phyloP scores from a whole-genome alignment of 2,329 filamentous ascomycete genomes.

The Rugonectria rugulosa region DNA sequence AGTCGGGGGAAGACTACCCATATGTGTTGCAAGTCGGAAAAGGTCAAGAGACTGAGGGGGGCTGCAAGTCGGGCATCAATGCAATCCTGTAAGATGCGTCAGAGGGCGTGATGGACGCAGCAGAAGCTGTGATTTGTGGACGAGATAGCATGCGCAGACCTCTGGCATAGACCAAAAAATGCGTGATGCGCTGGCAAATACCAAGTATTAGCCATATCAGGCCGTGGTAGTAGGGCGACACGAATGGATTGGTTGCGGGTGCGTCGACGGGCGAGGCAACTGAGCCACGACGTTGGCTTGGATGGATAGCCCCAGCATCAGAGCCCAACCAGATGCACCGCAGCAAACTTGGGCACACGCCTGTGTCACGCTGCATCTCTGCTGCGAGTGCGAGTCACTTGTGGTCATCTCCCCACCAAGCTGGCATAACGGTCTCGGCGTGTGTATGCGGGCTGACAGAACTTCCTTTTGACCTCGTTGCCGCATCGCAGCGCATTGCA shows the following conservation, averaged over 20 bases:
- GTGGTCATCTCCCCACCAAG: neutral
- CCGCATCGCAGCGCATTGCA: neutral
- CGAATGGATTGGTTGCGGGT: conserved; percentile 5
- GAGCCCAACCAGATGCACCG: neutral
- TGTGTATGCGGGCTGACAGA: neutral
- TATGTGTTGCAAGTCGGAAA: conserved; percentile 15
- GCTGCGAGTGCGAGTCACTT: neutral
- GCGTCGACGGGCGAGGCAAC: conserved; percentile 5
- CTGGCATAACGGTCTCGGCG: neutral
- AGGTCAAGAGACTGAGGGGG: neutral
- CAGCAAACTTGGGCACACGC: conserved; percentile 9
- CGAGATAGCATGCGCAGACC: conserved; percentile 1
- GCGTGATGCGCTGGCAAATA: conserved; percentile 21
- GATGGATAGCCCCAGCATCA: neutral
- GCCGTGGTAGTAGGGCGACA: conserved; percentile 6
- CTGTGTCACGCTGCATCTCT: neutral
- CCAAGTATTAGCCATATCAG: neutral
- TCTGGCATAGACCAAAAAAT: conserved; percentile 2
- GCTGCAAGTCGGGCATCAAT: conserved; percentile 20
- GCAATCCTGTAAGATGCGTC: conserved; percentile 5
- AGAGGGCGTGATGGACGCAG: neutral
- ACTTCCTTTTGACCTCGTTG: neutral
- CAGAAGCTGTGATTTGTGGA: conserved; percentile 5
- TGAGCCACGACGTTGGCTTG: conserved; percentile 9
- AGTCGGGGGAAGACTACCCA: conserved; percentile 6